A percentile compares a stretch with the other conserved stretches of the same genome.
Evolutionary conservation across 2,329 filamentous ascomycete genomes (phyloP).

Genomic region (Allantophomopsis lycopodina): DNA sequence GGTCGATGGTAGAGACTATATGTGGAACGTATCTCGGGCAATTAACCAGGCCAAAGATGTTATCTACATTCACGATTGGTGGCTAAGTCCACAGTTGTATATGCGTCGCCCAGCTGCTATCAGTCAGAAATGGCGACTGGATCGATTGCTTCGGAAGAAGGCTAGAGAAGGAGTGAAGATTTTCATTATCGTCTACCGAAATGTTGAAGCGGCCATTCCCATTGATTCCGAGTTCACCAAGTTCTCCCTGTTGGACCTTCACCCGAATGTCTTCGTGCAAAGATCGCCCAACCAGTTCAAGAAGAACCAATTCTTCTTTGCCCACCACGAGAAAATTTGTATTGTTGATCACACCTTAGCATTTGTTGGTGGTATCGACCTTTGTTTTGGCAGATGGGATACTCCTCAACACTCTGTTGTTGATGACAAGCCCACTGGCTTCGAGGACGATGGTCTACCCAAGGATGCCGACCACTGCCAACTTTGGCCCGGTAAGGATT

Average conservation of each 20-base stretch:
- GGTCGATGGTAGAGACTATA: slow-evolving; percentile 92
- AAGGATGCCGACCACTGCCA: slow-evolving; percentile 92
- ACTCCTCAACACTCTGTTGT: slow-evolving; percentile 83
- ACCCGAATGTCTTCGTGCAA: slow-evolving; percentile 93
- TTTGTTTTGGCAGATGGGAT: slow-evolving; percentile 97
- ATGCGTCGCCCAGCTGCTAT: slow-evolving; percentile 87
- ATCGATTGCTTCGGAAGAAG: slow-evolving; percentile 84
- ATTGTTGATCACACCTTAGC: slow-evolving; percentile 93
- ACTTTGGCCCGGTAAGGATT: slow-evolving; percentile 94
- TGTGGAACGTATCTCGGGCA: slow-evolving; percentile 97
- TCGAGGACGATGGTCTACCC: slow-evolving; percentile 63
- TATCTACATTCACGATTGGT: slow-evolving; percentile 99
- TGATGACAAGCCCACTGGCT: slow-evolving; percentile 91
- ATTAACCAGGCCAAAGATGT: slow-evolving; percentile 97
- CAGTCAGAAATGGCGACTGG: slow-evolving; percentile 94
- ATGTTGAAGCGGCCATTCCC: slow-evolving; percentile 91
- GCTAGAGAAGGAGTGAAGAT: slow-evolving; percentile 92
- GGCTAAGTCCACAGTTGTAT: slow-evolving; percentile 92
- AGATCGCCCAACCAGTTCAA: slow-evolving; percentile 95
- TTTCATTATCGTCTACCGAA: slow-evolving; percentile 95
- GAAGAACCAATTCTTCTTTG: slow-evolving; percentile 99
- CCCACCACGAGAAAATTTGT: slow-evolving; percentile 96
- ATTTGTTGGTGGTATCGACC: slow-evolving; percentile 88
- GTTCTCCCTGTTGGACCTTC: slow-evolving; percentile 84
- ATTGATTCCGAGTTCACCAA: slow-evolving; percentile 99